Conservation (phyloP, 441 rosid genomes). For the Arabidopsis hybrid region DNA sequence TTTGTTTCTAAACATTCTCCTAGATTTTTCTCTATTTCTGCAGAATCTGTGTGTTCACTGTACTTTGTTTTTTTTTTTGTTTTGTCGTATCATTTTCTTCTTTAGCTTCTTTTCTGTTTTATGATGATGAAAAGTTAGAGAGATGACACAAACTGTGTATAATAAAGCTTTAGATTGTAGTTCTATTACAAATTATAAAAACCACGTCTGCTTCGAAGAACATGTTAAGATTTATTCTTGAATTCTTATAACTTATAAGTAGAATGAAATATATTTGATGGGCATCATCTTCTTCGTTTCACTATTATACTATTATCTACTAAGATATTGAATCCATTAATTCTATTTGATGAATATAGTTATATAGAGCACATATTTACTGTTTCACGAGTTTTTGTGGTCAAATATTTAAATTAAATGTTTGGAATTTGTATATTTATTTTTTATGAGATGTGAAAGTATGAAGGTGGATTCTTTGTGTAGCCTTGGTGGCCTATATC, state of each 20-base stretch:
- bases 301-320: background rate
- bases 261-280: background rate
- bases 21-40: background rate
- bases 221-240: background rate
- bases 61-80: slow-evolving; percentile 30
- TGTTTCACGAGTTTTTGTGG: background rate
- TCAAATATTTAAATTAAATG: slow-evolving; percentile 6
- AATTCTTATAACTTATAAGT: slow-evolving; percentile 4
- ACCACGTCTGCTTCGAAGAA: background rate
- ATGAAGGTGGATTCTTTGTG: slow-evolving; percentile 42
- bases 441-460: slow-evolving; percentile 24
- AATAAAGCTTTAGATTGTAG: slow-evolving; percentile 13
- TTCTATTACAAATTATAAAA: slow-evolving; percentile 6
- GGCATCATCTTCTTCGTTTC: background rate
- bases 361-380: background rate
- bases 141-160: slow-evolving; percentile 33
- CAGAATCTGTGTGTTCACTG: slow-evolving; percentile 20
- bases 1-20: background rate
- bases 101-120: slow-evolving; percentile 20
- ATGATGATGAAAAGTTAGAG: slow-evolving; percentile 39
- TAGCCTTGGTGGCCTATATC: slow-evolving; percentile 46
- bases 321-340: background rate
- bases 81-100: slow-evolving; percentile 6
- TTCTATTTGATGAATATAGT: background rate
- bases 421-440: slow-evolving; percentile 3